A percentile compares a stretch with the other conserved stretches of the same genome.
phyloP scores from a whole-genome alignment of 208 protist species.

The Sergeia podlipaevii region DNA sequence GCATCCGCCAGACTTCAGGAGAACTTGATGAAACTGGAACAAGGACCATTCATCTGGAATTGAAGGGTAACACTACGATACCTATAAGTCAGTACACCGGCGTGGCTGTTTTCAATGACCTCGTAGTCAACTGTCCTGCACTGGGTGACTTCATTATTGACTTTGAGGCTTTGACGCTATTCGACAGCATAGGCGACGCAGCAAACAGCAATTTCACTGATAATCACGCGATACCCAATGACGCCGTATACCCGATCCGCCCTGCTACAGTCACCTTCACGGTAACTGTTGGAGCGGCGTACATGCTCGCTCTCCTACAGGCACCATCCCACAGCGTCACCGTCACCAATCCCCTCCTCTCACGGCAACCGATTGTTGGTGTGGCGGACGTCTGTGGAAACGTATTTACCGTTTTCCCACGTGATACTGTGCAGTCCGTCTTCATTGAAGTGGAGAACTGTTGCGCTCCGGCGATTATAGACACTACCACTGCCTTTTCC shows the following conservation, averaged over 20 bases:
- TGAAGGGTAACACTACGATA: no score
- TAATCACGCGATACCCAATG: no score
- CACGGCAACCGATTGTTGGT: slow-evolving; percentile 23
- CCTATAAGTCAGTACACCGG: no score
- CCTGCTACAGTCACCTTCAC: background rate
- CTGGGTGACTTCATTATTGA: background rate
- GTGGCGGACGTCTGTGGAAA: slow-evolving; percentile 30
- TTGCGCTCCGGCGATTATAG: no score
- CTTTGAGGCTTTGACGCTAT: no score
- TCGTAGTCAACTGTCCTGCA: background rate
- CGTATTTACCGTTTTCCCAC: slow-evolving; percentile 10
- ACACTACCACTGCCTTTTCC: no score
- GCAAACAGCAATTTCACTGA: background rate
- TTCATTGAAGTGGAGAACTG: slow-evolving; percentile 2
- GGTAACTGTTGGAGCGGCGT: slow-evolving; percentile 13
- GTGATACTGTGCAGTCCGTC: slow-evolving; percentile 14
- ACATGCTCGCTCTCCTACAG: slow-evolving; percentile 12
- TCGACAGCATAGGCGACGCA: background rate
- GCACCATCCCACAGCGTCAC: slow-evolving; percentile 17
- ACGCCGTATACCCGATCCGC: no score
- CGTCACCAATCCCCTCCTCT: slow-evolving; percentile 14
- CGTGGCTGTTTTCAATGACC: slow-evolving; percentile 10
- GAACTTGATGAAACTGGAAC: no score
- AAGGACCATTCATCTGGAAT: no score
- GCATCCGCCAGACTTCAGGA: no score